phyloP scores from a whole-genome alignment of 106 monocot genomes.

The Acorus gramineus region DNA sequence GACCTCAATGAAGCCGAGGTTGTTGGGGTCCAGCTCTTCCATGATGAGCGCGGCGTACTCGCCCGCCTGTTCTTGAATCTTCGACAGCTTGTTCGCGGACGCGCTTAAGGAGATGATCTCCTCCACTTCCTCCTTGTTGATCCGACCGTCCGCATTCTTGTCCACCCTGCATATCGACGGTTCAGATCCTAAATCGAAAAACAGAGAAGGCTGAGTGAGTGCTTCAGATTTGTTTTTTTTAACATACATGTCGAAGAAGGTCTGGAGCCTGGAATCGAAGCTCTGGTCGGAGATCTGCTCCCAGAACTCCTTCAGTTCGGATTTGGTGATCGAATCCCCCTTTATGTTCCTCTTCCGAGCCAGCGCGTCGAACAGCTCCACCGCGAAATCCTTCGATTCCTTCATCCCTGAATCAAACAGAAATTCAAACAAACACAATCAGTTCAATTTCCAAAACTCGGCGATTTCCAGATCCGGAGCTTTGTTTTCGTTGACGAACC shows the following conservation, averaged over 20 bases:
- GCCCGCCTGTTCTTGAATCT: slow-evolving; percentile 82
- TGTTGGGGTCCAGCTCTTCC: slow-evolving; percentile 89
- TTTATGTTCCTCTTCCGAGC: slow-evolving; percentile 54
- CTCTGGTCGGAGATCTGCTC: slow-evolving; percentile 85
- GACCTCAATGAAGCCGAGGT: slow-evolving; percentile 88
- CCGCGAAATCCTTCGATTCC: slow-evolving; percentile 78
- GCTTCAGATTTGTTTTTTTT: too few species aligned
- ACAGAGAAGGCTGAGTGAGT: too few species aligned
- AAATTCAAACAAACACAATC: too few species aligned
- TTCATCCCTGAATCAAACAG: slow-evolving; percentile 53
- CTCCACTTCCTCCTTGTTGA: slow-evolving; percentile 70
- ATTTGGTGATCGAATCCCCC: slow-evolving; percentile 38
- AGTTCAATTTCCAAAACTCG: too few species aligned
- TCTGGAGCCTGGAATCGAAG: slow-evolving; percentile 84
- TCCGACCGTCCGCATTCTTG: slow-evolving; percentile 86
- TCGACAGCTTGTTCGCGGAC: slow-evolving; percentile 83
- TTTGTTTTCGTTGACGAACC: slow-evolving; percentile 17
- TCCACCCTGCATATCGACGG: slow-evolving; percentile 50
- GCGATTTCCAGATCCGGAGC: too few species aligned
- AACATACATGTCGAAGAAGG: slow-evolving; percentile 91
- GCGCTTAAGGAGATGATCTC: slow-evolving; percentile 93
- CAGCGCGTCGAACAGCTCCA: slow-evolving; percentile 72
- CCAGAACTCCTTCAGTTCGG: slow-evolving; percentile 84
- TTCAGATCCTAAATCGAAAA: too few species aligned
- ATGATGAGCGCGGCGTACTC: slow-evolving; percentile 94